Base-by-base conservation (phyloP, 2,329 filamentous ascomycete genomes). In the Aspergillus spinulosporus region DNA sequence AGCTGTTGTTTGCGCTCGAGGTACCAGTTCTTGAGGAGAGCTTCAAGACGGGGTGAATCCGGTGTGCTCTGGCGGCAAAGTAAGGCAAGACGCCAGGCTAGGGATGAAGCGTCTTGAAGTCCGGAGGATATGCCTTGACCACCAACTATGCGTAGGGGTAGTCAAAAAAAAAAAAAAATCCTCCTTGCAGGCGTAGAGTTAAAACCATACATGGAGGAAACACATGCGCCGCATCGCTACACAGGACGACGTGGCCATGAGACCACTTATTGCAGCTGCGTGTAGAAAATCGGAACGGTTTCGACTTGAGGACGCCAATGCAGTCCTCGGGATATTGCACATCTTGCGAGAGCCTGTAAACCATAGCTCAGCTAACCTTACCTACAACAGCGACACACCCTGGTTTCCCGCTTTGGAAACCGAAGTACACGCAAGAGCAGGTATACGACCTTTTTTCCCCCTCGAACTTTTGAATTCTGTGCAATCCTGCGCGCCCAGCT, bases 151-250 rank as follows among this genome's bases (percentile, higher is more conserved):
- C 14, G 3, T 9, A 29, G 11, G 1, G 34, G 32, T 12, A 36
- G 54, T 14, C 21, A 21, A 21, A 21, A 21, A 21, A 21, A 21
- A 21, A 21, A 21, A 21, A 28, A 29, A 14, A 46, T 51, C 45
- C 42, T 28, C 52, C 3, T 40, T 2, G 15, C 5, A 4, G 3
- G 12, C 14, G 28, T 12, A 6, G 12, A 5, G 4, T 14, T 14
- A 12, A 5, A 43, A 42, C 36, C 65, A 54, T 62, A 74, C 71
- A 81, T 2, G 80, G 79, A 5, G 79, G 80, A 56, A 82, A 81
- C 4, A 82, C 80, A 62, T 82, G 79, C 2, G 80, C 79, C 5
- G 80, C 72, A 59, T 82, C 80, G n/a, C 80, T 79, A 42, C 74
- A 76, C 0, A 82, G 66, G 28, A 80, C 69, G 0, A 74, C 75